Evolutionary conservation across 306 rosid species (phyloP).

Genomic region (Ormosia semicastrata): DNA sequence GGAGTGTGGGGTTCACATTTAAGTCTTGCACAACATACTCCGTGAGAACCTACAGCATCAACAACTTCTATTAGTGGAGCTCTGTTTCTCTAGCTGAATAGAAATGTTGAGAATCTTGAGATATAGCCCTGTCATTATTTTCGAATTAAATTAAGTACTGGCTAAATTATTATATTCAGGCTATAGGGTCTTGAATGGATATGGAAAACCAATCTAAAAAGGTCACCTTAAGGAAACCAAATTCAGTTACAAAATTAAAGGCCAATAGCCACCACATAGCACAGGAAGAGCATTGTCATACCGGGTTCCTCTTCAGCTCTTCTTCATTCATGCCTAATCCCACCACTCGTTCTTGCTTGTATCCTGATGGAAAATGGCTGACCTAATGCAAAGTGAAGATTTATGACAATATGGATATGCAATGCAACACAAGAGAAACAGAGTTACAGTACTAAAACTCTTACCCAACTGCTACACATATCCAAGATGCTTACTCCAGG

Average conservation of each 20-base stretch:
- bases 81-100: background rate
- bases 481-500: constrained; percentile 75
- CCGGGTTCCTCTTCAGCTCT: constrained; percentile 73
- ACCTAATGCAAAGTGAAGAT: constrained; percentile 49
- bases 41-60: constrained; percentile 64
- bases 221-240: background rate
- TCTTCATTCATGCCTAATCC: constrained; percentile 85
- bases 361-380: constrained; percentile 84
- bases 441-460: constrained; percentile 16
- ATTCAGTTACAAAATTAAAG: background rate
- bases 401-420: background rate
- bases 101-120: background rate
- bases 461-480: constrained; percentile 90
- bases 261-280: background rate
- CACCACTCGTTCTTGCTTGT: constrained; percentile 71
- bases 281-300: constrained; percentile 27
- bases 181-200: background rate
- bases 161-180: background rate
- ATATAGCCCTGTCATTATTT: background rate
- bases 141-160: background rate
- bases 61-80: constrained; percentile 9
- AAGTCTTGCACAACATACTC: constrained; percentile 67
- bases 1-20: constrained; percentile 67
- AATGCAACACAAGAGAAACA: background rate
- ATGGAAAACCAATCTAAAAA: background rate